Evolutionary conservation across 768 basidiomycete genomes (phyloP), one percentile per base, ranked within the genome.

Genomic region (Daedalea quercina): DNA sequence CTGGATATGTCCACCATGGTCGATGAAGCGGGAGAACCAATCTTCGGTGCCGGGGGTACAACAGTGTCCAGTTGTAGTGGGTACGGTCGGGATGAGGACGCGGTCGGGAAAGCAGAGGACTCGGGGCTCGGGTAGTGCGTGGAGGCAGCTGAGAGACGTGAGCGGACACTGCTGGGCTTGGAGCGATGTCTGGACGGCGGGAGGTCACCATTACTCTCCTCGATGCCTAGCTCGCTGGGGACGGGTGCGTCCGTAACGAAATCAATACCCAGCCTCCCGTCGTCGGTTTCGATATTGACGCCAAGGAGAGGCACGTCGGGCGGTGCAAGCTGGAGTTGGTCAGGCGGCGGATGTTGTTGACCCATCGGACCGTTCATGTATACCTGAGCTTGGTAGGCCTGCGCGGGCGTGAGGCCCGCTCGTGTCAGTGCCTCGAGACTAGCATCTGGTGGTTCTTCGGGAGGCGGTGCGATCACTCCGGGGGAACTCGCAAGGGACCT

Each of bases 361-460:
- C 60, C 62, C 44, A 68, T 61, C 40, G 76, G 70, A 52, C 66
- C 73, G 60, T 74, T 79, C 53, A 68, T 69, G 60, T 82, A 82
- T 44, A 88, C 76, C 65, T 90, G 86, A 8, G 83, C 81, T 62
- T 89, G 90, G 70, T 90, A 90, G 33, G 85, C 83, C 65, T 91
- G 89, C 9, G 87, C 85, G 42, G 86, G 81, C 3, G 87, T 86
- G 48, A 89, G 76, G 2, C 81, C 82, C 33, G 76, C 70, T 51
- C 70, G 73, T 17, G 73, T 69, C 37, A 72, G 60, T 22, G 67
- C 66, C 55, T 81, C 79, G 56, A 72, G 71, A 43, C 61, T 62
- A 8, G 71, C 63, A 65, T 79, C 78, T 60, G 75, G 72, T 42
- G 75, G 73, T 58, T 80, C 78, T 55, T 77, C 76, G 52, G 74